Base-by-base conservation (phyloP, 148 eudicot species). In the Diospyros kaki region DNA sequence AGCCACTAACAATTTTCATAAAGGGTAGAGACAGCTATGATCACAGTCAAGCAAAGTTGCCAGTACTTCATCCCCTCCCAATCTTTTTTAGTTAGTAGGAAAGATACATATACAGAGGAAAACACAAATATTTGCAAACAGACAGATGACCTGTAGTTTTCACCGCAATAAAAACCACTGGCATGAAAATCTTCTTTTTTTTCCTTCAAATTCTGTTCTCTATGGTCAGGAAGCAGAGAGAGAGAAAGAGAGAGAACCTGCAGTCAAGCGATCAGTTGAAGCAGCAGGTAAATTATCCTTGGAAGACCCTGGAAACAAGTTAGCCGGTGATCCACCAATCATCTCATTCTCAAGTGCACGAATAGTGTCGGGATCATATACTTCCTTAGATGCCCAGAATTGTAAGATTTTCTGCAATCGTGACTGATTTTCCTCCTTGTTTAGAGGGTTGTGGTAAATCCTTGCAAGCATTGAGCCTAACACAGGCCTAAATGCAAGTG, bases 311-410 rank as follows among this genome's bases (percentile, higher is more conserved):
- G 81, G 60, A 82, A 83, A 81, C 60, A 91, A 62, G 80, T 18
- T 75, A 65, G 85, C 71, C 1, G 98, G 81, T 43, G 82, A 77
- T 63, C 93, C 97, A 60, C 86, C 89, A 73, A 91, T 66, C 99
- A 95, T 95, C 84, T 95, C 97, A 81, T 84, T 82, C 83, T 95
- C 97, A 69, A 95, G 88, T 12, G 75, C 81, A 74, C 75, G 84
- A 71, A 95, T 89, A 58, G 97, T 89, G 68, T 90, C 96, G 71
- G 85, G 87, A 80, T 92, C 99, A 86, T 86, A 95, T 45, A 95
- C 99, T 86, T 95, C 99, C 83, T 92, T 95, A 46, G 99, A 80
- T 58, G 93, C 96, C 99, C 99, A 95, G 76, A 95, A 95, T 71
- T 95, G 97, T 79, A 95, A 73, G 62, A 95, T 93, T 77, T 95